Evolutionary conservation across 2,329 filamentous ascomycete genomes (phyloP), one percentile per base, ranked within the genome.

Genomic region (Pseudogymnoascus pannorum): DNA sequence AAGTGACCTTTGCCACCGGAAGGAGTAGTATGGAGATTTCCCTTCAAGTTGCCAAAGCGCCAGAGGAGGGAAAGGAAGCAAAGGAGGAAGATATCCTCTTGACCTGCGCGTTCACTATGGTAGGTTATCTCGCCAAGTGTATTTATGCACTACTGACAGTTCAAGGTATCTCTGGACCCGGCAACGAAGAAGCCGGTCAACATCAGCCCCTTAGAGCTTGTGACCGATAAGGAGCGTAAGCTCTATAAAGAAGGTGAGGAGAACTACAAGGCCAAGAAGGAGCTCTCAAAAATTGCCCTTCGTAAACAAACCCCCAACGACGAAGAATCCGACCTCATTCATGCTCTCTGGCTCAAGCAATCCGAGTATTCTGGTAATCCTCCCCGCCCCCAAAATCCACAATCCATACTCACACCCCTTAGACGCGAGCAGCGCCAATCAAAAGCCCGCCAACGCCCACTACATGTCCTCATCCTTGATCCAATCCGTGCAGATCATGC

Each of bases 41-140:
- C 0, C 75, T 88, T 29, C 85, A 88, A 72, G 86, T 89, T 57
- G 82, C 85, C 4, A 88, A 86, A 72, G 84, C 80, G 1, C 82
- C 83, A 1, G 73, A 77, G 57, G 72, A 78, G 42, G 85, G 83
- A 3, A 72, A 82, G 64, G 69, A 74, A 35, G 73, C 75, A 12
- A 79, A 79, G 64, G 77, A 82, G 1, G 81, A 86, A 44, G 86
- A 89, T 70, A 75, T 88, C 1, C 72, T 89, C 61, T 81, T 89
- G 72, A 87, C 84, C n/a, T 89, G 87, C 72, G 83, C 85, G 6
- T 89, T 89, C 69, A 89, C 87, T 0, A 89, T 90, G 87, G 87
- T 89, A 2, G 18, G 29, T 35, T 8, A 31, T 62, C 18, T 51
- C 8, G 6, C 7, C 14, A 1, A 16, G 22, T 14, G 14, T 22